phyloP scores from a whole-genome alignment of 768 basidiomycete species.

The Russula virescens region DNA sequence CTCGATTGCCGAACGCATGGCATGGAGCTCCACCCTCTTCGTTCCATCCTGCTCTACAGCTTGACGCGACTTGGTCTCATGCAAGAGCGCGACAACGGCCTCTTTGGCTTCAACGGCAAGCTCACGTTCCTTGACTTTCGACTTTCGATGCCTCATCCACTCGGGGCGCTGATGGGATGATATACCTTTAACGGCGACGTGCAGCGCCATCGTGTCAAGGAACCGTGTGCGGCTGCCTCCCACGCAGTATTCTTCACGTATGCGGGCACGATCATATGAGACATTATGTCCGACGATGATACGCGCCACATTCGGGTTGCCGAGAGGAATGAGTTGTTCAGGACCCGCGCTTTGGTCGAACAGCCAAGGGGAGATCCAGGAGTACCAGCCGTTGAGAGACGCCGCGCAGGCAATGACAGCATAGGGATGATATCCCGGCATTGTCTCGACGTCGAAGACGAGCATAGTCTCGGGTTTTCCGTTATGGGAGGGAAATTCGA shows the following conservation, averaged over 20 bases:
- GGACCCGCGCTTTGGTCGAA: constrained; percentile 52
- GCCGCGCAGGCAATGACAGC: constrained; percentile 88
- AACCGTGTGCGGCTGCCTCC: constrained; percentile 66
- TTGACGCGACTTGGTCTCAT: constrained; percentile 35
- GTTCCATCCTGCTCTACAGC: constrained; percentile 37
- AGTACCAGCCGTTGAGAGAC: constrained; percentile 83
- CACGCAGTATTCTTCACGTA: constrained; percentile 78
- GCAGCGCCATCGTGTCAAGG: constrained; percentile 91
- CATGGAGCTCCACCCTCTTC: constrained; percentile 37
- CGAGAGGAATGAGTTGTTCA: constrained; percentile 70
- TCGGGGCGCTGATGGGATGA: constrained; percentile 91
- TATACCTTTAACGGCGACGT: constrained; percentile 90
- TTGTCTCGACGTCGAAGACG: constrained; percentile 90
- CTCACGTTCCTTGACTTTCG: constrained; percentile 49
- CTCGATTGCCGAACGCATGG: constrained; percentile 35
- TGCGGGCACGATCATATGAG: constrained; percentile 83
- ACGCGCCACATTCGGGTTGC: constrained; percentile 45
- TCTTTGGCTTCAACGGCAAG: constrained; percentile 60
- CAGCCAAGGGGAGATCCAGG: constrained; percentile 94
- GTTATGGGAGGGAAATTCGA: constrained; percentile 58
- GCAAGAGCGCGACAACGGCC: constrained; percentile 50
- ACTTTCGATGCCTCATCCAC: constrained; percentile 84
- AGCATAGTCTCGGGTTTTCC: constrained; percentile 67
- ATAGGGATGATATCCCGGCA: constrained; percentile 76
- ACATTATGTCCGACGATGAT: constrained; percentile 93